These are phyloP conservation scores for Hirschioporus abietinus DNA, from an alignment of 768 basidiomycete genomes.

Conservation along the genomic window DNA sequence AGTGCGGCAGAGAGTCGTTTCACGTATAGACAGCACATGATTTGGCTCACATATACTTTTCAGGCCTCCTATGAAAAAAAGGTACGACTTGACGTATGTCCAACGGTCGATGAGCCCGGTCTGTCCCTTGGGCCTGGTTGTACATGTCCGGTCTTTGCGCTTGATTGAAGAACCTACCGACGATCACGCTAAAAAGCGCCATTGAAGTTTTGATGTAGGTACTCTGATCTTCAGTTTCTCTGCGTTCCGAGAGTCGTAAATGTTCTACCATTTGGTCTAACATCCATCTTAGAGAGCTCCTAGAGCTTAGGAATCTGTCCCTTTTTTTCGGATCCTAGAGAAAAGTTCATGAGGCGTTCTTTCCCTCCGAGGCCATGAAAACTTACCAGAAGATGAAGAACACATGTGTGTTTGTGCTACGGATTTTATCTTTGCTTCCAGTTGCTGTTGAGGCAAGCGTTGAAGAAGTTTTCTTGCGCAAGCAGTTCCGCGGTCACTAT, in stretches of 20 bases:
- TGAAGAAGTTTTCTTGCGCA: no score
- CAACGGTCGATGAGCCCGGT: not conserved
- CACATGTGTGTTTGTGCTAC: no score
- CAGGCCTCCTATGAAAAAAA: not conserved
- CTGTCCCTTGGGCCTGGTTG: not conserved
- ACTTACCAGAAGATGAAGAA: not conserved
- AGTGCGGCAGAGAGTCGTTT: no score
- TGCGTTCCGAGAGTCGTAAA: not conserved
- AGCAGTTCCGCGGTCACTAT: no score
- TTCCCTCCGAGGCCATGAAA: not conserved
- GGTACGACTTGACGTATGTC: not conserved
- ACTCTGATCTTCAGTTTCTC: not conserved
- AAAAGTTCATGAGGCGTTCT: not conserved
- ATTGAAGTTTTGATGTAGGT: not conserved
- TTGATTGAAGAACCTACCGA: not conserved
- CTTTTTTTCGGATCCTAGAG: not conserved
- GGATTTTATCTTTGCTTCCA: not conserved
- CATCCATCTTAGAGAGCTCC: not conserved
- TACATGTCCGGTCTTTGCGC: not conserved
- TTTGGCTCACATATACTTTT: not conserved
- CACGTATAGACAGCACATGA: no score
- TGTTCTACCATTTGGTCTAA: not conserved
- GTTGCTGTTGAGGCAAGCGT: not conserved
- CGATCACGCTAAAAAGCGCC: not conserved
- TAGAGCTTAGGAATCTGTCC: not conserved